Evolutionary conservation across 306 rosid genomes (phyloP).

Genomic region (Fragaria nilgerrensis): DNA sequence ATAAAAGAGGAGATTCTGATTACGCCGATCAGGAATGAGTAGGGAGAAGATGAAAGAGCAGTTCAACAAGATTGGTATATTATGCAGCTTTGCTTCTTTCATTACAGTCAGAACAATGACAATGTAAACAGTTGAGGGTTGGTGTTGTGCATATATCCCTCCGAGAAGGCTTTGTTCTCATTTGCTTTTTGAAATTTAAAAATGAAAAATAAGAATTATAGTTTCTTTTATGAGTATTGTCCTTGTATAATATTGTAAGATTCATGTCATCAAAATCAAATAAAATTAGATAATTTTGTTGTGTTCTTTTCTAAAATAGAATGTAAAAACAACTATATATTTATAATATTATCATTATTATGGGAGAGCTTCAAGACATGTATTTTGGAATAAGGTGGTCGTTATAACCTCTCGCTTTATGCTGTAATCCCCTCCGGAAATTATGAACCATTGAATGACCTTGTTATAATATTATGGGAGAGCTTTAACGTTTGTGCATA

Average conservation of each 20-base stretch:
- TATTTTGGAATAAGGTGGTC: too few relatives aligned
- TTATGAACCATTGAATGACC: too few relatives aligned
- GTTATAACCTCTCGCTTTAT: too few relatives aligned
- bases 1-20: slow-evolving; percentile 19
- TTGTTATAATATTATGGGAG: too few relatives aligned
- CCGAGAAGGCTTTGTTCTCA: slow-evolving; percentile 34
- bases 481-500: too few relatives aligned
- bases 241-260: slow-evolving; percentile 23
- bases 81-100: slow-evolving; percentile 10
- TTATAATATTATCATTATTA: too few relatives aligned
- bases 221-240: slow-evolving; percentile 5
- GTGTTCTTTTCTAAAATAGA: too few relatives aligned
- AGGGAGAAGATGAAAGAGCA: slow-evolving; percentile 31
- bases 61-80: not conserved
- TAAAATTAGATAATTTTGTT: too few relatives aligned
- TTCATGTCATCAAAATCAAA: slow-evolving; percentile 14
- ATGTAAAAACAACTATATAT: too few relatives aligned
- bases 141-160: slow-evolving; percentile 22
- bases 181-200: not conserved
- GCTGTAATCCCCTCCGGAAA: too few relatives aligned
- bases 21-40: slow-evolving; percentile 25
- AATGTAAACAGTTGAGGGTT: slow-evolving; percentile 4
- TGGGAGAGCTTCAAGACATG: too few relatives aligned
- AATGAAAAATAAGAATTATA: not conserved
- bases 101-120: not conserved